Evolutionary conservation across 1,284 basidiomycete genomes (phyloP).

Genomic region (Malassezia psittaci): DNA sequence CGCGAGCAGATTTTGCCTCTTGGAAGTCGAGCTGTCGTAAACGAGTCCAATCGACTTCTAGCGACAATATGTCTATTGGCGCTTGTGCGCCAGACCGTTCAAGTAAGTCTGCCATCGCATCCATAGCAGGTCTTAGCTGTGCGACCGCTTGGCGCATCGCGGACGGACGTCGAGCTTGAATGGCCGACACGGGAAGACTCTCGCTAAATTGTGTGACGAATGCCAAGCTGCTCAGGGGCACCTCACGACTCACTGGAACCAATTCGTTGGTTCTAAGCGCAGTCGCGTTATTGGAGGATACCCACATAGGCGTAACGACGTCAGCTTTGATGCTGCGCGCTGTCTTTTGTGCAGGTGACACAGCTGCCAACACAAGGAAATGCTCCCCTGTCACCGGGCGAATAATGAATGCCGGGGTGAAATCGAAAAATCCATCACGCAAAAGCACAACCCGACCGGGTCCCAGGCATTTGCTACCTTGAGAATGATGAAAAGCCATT

Average conservation of each 20-base stretch:
- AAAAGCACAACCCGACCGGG: conserved; percentile 74
- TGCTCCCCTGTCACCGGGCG: conserved; percentile 56
- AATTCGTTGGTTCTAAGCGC: not conserved
- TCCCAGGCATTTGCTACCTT: conserved; percentile 61
- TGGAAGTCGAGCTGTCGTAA: conserved; percentile 83
- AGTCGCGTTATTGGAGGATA: not conserved
- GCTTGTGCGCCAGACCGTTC: not conserved
- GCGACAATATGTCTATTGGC: conserved; percentile 1
- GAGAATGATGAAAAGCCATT: conserved; percentile 58
- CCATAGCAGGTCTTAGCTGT: conserved; percentile 12
- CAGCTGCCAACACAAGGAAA: conserved; percentile 69
- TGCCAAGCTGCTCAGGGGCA: conserved; percentile 66
- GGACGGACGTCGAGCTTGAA: conserved; percentile 55
- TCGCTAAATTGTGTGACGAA: conserved; percentile 55
- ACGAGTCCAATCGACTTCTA: conserved; percentile 63
- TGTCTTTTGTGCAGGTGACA: conserved; percentile 32
- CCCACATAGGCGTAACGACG: conserved; percentile 10
- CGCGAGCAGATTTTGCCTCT: conserved; percentile 62
- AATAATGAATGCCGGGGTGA: conserved; percentile 65
- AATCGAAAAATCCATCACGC: conserved; percentile 68
- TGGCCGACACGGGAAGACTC: conserved; percentile 49
- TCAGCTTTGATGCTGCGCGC: not conserved
- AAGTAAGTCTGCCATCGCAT: conserved; percentile 1
- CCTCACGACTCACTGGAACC: conserved; percentile 54
- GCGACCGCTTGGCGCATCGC: conserved; percentile 51